phyloP scores from a whole-genome alignment of 805 yeast genomes.

The Monosporozyma yasuniensis region DNA sequence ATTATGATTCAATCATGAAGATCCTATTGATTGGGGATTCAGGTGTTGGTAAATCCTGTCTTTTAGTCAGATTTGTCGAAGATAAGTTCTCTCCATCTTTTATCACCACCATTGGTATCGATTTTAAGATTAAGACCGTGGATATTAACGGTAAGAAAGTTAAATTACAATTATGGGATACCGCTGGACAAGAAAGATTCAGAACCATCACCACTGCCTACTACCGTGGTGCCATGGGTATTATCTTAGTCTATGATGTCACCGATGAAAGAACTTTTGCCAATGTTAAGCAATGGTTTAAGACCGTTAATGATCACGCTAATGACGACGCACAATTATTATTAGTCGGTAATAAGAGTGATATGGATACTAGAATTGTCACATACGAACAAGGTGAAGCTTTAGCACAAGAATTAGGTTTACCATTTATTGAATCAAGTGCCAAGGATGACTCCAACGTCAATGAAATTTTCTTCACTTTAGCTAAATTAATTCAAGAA shows the following conservation, averaged over 20 bases:
- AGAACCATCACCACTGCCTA: constrained; percentile 91
- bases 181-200: constrained; percentile 96
- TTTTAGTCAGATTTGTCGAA: constrained; percentile 84
- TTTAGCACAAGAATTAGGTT: constrained; percentile 74
- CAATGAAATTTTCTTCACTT: constrained; percentile 80
- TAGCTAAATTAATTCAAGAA: constrained; percentile 80
- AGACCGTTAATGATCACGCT: constrained; percentile 93
- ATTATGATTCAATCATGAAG: constrained; percentile 83
- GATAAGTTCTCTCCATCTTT: constrained; percentile 95
- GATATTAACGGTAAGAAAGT: constrained; percentile 88
- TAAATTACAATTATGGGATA: constrained; percentile 94
- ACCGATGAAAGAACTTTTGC: constrained; percentile 87
- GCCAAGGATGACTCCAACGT: constrained; percentile 92
- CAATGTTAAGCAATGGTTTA: constrained; percentile 89
- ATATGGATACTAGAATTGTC: constrained; percentile 80
- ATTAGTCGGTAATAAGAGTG: constrained; percentile 93
- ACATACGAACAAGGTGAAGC: constrained; percentile 84
- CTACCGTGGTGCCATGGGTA: constrained; percentile 86
- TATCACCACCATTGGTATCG: constrained; percentile 96
- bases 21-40: constrained; percentile 90
- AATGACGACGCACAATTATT: constrained; percentile 91
- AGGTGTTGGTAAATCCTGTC: constrained; percentile 83
- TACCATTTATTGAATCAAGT: constrained; percentile 91
- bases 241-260: constrained; percentile 74
- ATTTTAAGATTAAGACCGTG: constrained; percentile 92